Conservation (phyloP, 2,329 filamentous ascomycete species). For the Myriosclerotinia scirpicola region DNA sequence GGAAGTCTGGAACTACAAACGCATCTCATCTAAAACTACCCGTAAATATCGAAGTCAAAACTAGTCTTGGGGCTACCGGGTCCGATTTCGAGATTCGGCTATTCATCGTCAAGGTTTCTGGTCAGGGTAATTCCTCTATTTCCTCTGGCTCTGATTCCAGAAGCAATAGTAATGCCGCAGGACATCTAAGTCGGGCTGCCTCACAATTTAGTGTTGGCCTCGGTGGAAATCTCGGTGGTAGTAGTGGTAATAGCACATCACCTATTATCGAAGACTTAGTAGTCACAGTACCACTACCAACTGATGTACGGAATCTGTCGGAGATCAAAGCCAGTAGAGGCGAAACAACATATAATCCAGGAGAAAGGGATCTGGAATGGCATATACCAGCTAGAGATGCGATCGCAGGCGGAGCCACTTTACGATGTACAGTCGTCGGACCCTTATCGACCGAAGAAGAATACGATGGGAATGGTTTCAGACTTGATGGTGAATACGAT, state of each 20-base stretch:
- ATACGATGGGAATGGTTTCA: conserved; percentile 43
- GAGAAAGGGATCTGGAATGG: conserved; percentile 77
- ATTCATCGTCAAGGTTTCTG: conserved; percentile 66
- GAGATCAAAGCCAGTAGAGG: conserved; percentile 80
- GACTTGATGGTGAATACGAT: conserved; percentile 44
- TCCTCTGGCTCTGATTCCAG: conserved; percentile 43
- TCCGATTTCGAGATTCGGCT: conserved; percentile 88
- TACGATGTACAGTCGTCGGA: conserved; percentile 80
- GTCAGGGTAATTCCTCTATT: conserved; percentile 43
- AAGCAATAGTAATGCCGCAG: conserved; percentile 41
- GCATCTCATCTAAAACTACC: conserved; percentile 72
- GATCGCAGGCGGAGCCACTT: conserved; percentile 65
- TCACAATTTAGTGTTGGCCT: conserved; percentile 47
- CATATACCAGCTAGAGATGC: conserved; percentile 76
- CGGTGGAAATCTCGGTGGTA: conserved; percentile 44
- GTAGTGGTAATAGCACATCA: conserved; percentile 45
- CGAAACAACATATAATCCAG: conserved; percentile 77
- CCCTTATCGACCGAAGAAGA: conserved; percentile 52
- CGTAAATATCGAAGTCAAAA: conserved; percentile 77
- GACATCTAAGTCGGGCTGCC: conserved; percentile 44
- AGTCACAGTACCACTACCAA: conserved; percentile 76
- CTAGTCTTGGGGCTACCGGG: conserved; percentile 70
- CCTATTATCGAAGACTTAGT: conserved; percentile 72
- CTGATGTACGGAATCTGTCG: conserved; percentile 75
- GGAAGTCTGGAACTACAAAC: conserved; percentile 54